Conservation (phyloP, 306 rosid genomes). For the Vicia faba region DNA sequence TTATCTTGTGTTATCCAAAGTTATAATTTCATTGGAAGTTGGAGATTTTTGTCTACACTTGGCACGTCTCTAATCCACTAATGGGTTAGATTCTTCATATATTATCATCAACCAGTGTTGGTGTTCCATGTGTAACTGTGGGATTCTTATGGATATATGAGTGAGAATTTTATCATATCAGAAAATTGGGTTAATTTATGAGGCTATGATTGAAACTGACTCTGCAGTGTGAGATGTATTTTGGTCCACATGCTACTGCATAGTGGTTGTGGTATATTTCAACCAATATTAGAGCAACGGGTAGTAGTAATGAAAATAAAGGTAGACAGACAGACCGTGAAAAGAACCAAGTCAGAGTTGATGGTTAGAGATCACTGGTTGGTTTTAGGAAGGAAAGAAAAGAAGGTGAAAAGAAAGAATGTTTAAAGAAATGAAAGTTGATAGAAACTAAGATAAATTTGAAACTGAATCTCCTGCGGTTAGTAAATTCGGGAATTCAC, state of each 20-base stretch:
- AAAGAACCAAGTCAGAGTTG: no score
- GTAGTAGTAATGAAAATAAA: no score
- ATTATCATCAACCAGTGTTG: not conserved
- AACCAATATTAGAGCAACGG: not conserved
- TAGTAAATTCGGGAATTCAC: no score
- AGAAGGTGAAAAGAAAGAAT: no score
- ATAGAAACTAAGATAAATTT: no score
- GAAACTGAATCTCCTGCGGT: no score
- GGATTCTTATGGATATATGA: slow-evolving; percentile 29
- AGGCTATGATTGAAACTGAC: slow-evolving; percentile 4
- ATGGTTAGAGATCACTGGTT: no score
- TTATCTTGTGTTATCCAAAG: slow-evolving; percentile 40
- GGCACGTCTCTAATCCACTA: slow-evolving; percentile 33
- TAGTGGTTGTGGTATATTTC: not conserved
- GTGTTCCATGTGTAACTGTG: slow-evolving; percentile 15
- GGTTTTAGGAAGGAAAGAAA: no score
- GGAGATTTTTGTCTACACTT: slow-evolving; percentile 20
- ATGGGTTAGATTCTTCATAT: slow-evolving; percentile 13
- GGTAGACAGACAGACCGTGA: no score
- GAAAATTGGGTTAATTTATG: not conserved
- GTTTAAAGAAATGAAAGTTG: no score
- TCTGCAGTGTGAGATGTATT: not conserved
- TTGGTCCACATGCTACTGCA: slow-evolving; percentile 20
- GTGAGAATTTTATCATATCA: not conserved
- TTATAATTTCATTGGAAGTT: slow-evolving; percentile 31